These are phyloP conservation scores for Hyaloscypha bicolor DNA, from an alignment of 495 filamentous ascomycete genomes.

Conservation along the genomic window DNA sequence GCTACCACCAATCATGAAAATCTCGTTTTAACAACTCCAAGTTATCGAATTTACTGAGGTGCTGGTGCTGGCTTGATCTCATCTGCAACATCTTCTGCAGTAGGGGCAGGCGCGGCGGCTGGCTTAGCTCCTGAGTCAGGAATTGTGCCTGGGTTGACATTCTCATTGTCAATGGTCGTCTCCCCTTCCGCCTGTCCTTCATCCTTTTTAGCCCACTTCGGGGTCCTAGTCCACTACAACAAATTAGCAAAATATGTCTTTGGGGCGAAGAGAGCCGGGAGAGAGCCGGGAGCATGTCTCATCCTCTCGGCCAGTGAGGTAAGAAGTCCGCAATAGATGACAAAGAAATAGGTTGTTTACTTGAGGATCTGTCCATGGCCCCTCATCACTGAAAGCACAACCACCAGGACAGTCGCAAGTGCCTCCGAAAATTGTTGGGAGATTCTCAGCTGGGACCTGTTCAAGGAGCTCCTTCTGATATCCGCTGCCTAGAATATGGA, in stretches of 20 bases:
- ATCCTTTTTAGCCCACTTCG: constrained; percentile 57
- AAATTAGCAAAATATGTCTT: too few relatives aligned
- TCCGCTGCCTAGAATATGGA: constrained; percentile 79
- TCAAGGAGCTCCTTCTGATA: constrained; percentile 82
- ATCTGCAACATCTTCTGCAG: constrained; percentile 13
- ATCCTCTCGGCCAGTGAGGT: too few relatives aligned
- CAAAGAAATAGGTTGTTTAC: too few relatives aligned
- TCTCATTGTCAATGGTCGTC: constrained; percentile 23
- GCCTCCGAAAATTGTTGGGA: constrained; percentile 86
- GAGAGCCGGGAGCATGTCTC: too few relatives aligned
- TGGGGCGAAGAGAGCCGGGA: too few relatives aligned
- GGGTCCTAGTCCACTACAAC: constrained; percentile 57
- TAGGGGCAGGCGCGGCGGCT: constrained; percentile 3
- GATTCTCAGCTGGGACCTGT: constrained; percentile 89
- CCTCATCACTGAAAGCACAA: constrained; percentile 84
- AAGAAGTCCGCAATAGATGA: too few relatives aligned
- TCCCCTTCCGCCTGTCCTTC: constrained; percentile 6
- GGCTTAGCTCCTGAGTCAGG: constrained; percentile 14
- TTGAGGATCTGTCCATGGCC: constrained; percentile 86
- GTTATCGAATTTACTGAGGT: constrained; percentile 22
- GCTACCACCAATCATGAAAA: not conserved
- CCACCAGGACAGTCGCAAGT: constrained; percentile 80
- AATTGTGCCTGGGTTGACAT: constrained; percentile 25
- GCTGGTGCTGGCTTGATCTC: constrained; percentile 30
- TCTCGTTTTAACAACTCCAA: not conserved